These are phyloP conservation scores for Linderina pennispora DNA, from an alignment of 192 early-diverging fungal species.

Conservation along the genomic window DNA sequence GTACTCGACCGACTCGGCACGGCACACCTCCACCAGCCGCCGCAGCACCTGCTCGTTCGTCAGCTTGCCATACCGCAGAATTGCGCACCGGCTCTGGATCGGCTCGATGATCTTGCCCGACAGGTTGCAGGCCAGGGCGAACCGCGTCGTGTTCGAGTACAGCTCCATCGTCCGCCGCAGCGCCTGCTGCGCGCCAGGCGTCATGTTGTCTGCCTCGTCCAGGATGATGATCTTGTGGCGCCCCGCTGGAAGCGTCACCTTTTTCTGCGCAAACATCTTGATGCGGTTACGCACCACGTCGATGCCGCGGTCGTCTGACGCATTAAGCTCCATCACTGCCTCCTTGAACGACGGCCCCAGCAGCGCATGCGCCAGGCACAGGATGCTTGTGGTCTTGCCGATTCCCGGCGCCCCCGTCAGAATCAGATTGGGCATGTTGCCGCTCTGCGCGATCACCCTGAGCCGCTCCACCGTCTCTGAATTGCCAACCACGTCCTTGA, in stretches of 20 bases:
- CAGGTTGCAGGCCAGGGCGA: slow-evolving; percentile 95
- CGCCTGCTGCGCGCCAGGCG: slow-evolving; percentile 92
- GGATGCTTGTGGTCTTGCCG: slow-evolving; percentile 95
- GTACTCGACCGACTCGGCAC: slow-evolving; percentile 77
- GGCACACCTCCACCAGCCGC: slow-evolving; percentile 79
- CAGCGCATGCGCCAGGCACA: slow-evolving; percentile 86
- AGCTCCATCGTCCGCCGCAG: slow-evolving; percentile 98
- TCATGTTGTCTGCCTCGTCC: slow-evolving; percentile 99
- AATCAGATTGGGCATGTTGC: slow-evolving; percentile 96
- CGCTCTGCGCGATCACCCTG: slow-evolving; percentile 77
- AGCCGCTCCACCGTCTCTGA: slow-evolving; percentile 84
- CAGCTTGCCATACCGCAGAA: slow-evolving; percentile 78
- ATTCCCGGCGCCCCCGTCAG: slow-evolving; percentile 89
- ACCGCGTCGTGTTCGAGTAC: slow-evolving; percentile 91
- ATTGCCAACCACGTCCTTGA: slow-evolving; percentile 94
- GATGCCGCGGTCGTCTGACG: slow-evolving; percentile 95
- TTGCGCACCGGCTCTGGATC: slow-evolving; percentile 93
- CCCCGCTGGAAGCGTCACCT: slow-evolving; percentile 87
- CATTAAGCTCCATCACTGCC: slow-evolving; percentile 94
- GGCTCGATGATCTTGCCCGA: slow-evolving; percentile 98
- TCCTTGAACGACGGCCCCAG: slow-evolving; percentile 83
- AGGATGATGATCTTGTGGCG: slow-evolving; percentile 88
- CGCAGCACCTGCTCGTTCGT: slow-evolving; percentile 72
- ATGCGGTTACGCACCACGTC: slow-evolving; percentile 94
- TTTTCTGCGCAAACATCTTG: slow-evolving; percentile 99